Evolutionary conservation across 495 filamentous ascomycete genomes (phyloP), one percentile per base, ranked within the genome.

Genomic region (Lasiosphaeris hirsuta): DNA sequence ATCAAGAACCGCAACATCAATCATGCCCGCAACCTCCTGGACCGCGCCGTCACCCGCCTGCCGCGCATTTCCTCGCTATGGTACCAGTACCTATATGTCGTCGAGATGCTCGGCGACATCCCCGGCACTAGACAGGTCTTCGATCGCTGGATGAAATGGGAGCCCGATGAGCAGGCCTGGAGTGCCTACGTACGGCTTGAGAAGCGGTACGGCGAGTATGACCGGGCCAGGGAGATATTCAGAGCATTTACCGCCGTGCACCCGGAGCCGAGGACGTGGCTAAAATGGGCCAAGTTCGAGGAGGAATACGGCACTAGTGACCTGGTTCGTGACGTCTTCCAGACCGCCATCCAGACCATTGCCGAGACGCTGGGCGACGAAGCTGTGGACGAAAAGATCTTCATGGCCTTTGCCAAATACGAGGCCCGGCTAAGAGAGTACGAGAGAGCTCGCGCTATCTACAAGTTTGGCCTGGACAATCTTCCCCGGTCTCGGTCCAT

Each of bases 11-110:
- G 92, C 51, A 97, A 97, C 70, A 97, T 98, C 77, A 97, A 96
- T 69, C 94, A 97, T 82, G 92, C 94, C 35, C 79, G 94, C 54
- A 98, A 98, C 66, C 73, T 98, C 40, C 81, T 97, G 34, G 94
- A 98, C 69, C 90, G 94, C 47, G 95, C 95, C 37, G 90, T 98
- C 47, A 94, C 92, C 1, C 90, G 94, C 54, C 77, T 97, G 35
- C 94, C 94, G 35, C 79, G 94, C 37, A 81, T 97, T 30, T 89
- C 96, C 69, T 97, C 97, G 76, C 77, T 98, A 50, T 98, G 94
- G 94, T 97, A 93, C 73, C 96, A 97, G 69, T 97, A 96, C 80
- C 90, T 96, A 33, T 96, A 96, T 67, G 96, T 97, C 89, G 94
- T 97, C 71, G 95, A 98, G 79, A 97, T 92, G 69, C 78, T 96